These are phyloP conservation scores for Prunus campanulata DNA, from an alignment of 306 rosid genomes.

Conservation along the genomic window DNA sequence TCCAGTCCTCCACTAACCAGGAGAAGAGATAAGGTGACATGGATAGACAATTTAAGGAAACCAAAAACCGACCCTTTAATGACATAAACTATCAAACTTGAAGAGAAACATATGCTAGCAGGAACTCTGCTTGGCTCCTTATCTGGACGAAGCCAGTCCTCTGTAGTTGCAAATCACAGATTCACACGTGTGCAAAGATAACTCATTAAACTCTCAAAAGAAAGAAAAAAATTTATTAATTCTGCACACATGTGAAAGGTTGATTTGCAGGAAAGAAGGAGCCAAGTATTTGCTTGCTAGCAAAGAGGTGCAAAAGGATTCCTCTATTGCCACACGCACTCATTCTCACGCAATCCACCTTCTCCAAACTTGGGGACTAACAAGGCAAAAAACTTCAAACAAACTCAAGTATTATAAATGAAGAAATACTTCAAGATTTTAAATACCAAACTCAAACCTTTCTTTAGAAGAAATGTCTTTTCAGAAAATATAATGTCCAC, in stretches of 20 bases:
- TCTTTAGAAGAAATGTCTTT: background rate
- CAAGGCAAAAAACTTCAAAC: background rate
- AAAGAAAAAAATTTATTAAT: too few species aligned
- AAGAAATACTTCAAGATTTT: background rate
- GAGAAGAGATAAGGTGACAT: too few species aligned
- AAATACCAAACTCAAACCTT: background rate
- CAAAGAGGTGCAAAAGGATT: background rate
- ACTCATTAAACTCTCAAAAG: too few species aligned
- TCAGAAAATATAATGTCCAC: background rate
- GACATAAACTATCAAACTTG: too few species aligned
- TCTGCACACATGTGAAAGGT: too few species aligned
- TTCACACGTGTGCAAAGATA: too few species aligned
- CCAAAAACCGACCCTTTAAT: too few species aligned
- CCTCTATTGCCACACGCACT: background rate
- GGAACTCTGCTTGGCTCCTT: too few species aligned
- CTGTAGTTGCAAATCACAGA: too few species aligned
- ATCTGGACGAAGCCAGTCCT: too few species aligned
- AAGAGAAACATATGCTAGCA: too few species aligned
- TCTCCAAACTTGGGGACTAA: background rate
- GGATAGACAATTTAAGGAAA: too few species aligned
- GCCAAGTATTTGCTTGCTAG: background rate
- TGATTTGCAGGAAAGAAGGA: background rate
- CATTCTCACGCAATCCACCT: background rate
- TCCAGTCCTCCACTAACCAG: background rate
- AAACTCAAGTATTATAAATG: background rate